Conservation (phyloP, 257 asterid species). For the Mentha longifolia region DNA sequence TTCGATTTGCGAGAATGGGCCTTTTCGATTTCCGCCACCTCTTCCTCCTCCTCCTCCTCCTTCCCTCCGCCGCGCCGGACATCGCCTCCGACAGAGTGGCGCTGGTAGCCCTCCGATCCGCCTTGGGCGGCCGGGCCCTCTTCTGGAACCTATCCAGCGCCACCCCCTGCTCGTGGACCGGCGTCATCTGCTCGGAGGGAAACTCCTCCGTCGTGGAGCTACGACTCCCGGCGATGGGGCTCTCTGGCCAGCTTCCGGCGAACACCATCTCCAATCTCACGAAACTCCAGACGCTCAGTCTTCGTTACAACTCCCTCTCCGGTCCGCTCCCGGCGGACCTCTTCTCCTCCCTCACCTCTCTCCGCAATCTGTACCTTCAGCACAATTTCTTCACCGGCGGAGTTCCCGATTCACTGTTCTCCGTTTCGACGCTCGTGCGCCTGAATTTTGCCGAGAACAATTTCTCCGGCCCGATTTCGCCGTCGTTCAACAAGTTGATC, state of each 20-base stretch:
- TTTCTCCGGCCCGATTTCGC: slow-evolving; percentile 64
- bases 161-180: slow-evolving; percentile 69
- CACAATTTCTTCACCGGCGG: slow-evolving; percentile 60
- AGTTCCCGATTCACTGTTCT: slow-evolving; percentile 58
- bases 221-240: slow-evolving; percentile 80
- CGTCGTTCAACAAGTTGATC: slow-evolving; percentile 53
- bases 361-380: slow-evolving; percentile 65
- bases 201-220: slow-evolving; percentile 57
- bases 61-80: slow-evolving; percentile 50
- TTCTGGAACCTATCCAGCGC: slow-evolving; percentile 64
- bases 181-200: slow-evolving; percentile 57
- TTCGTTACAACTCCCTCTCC: slow-evolving; percentile 71
- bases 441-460: slow-evolving; percentile 63
- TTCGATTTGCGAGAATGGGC: slow-evolving; percentile 24
- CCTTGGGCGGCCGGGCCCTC: slow-evolving; percentile 68
- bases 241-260: slow-evolving; percentile 63
- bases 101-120: slow-evolving; percentile 63
- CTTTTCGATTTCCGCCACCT: slow-evolving; percentile 32
- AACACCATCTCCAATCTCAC: slow-evolving; percentile 59
- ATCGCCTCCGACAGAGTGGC: slow-evolving; percentile 69
- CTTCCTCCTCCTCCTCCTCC: slow-evolving; percentile 36
- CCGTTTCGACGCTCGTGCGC: slow-evolving; percentile 55
- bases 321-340: slow-evolving; percentile 63
- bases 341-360: slow-evolving; percentile 46
- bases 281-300: slow-evolving; percentile 66